Base-by-base conservation (phyloP, 352 stramenopile genomes). In the Pythium rhizo-oryzae region DNA sequence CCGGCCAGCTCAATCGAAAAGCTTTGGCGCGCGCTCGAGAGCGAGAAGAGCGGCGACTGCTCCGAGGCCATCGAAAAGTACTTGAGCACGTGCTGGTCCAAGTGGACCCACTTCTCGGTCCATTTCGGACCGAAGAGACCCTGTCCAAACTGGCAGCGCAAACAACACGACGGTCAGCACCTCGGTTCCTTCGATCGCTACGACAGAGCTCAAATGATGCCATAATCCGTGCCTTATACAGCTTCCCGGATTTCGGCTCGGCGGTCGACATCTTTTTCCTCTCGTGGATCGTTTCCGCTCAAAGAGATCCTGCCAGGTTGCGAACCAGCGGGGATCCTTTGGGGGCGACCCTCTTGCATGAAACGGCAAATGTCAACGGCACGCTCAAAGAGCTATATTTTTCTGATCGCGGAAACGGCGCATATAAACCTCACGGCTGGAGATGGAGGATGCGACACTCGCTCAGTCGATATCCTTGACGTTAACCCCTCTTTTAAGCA, bases 21-120 rank as follows among this genome's bases (percentile, higher is more conserved):
- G 51, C 69, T 89, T 21, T 86, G 76, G 5, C 79, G 79, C 0
- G 77, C 77, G 35, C 79, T 86, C 4, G 81, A 71, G 49, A 89
- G 76, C 28, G 84, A 82, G 66, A 92, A 91, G 35, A 82, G 62
- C 15, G 74, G 67, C 59, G 82, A 75, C 67, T 85, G 79, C 64
- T 89, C 76, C 16, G 82, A 76, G 47, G 78, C 77, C 77, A 94
- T 91, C 23, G 84, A 78, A 57, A 91, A 91, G 69, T 84, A 92
- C 43, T 87, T 91, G 69, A 94, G 80, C 67, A 81, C 30, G n/a
- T 74, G 74, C 35, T 80, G 81, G 62, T 94, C 85, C 37, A 92
- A 67, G 43, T 92, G 84, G 8, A 90, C 84, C 86, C 86, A 92
- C 55, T 92, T 94, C 61, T 91, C 86, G 30, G 72, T 91, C 86